Base-by-base conservation (phyloP, 768 basidiomycete species). In the Pulveroboletus frians region DNA sequence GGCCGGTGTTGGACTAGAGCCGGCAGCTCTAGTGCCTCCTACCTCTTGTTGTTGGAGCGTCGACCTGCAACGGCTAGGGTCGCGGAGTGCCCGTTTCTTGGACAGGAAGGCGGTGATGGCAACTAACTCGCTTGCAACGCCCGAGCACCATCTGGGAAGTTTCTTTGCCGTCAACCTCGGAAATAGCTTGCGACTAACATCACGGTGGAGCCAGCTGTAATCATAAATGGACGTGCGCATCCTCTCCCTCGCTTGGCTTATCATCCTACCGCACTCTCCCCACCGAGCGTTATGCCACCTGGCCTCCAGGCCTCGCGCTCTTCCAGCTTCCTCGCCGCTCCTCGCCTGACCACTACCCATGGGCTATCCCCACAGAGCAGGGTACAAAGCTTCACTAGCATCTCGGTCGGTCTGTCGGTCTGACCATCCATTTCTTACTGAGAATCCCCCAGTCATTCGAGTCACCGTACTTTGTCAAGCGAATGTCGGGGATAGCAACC, bases 391-490 rank as follows among this genome's bases (percentile, higher is more conserved):
- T 58, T 67, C 21, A 29, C 46, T 18, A 67, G 65, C 29, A 45
- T 57, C 17, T 61, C 65, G 5, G 65, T 67, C 11, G 17, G 58
- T 43, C 10, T 1, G 13, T 20, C 26, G 1, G 9, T 43, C 30
- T 38, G 23, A 8, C 43, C 29, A 14, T 31, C 11, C 30, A 10
- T 9, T 43, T 36, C n/a, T 34, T 34, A 14, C 35, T 47, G 20
- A 47, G 39, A 14, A 32, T 31, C 26, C 27, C 11, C 10, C 45
- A 68, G 66, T 58, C 66, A 26, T 37, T 49, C n/a, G 62, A 57
- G 21, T 59, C 64, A 26, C 66, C 68, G 50, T 80, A 80, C 55
- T 73, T 78, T 39, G 56, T 64, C 29, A 71, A 68, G 38, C 66
- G 66, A 46, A 71, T 66, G 32, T 73, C 76, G 65, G 59, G 50